phyloP scores from a whole-genome alignment of 2,329 filamentous ascomycete species.

The Colletotrichum eleusines region DNA sequence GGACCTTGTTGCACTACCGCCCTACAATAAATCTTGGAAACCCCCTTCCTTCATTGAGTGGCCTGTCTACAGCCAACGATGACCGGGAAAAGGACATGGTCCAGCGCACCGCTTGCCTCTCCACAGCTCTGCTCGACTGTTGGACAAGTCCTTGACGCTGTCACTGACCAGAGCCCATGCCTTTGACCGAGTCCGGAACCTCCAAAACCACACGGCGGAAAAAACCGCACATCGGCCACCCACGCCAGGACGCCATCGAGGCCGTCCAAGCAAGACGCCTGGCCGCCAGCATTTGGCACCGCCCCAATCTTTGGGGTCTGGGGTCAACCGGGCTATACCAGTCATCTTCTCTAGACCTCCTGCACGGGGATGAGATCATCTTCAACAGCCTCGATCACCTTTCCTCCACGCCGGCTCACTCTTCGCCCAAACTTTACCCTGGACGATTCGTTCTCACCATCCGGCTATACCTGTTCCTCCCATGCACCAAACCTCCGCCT shows the following conservation, averaged over 20 bases:
- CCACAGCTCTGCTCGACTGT: conserved; percentile 20
- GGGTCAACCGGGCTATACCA: too few relatives aligned
- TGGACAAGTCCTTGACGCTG: not conserved
- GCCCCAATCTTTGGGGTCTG: too few relatives aligned
- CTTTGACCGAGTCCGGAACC: conserved; percentile 2
- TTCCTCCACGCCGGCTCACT: too few relatives aligned
- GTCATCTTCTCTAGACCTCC: too few relatives aligned
- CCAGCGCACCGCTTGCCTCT: conserved; percentile 32
- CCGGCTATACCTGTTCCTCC: too few relatives aligned
- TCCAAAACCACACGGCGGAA: conserved; percentile 45
- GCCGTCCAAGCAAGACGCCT: too few relatives aligned
- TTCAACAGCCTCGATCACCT: too few relatives aligned
- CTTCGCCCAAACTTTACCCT: too few relatives aligned
- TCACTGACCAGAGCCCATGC: conserved; percentile 6
- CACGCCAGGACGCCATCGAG: conserved; percentile 20
- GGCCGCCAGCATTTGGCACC: too few relatives aligned
- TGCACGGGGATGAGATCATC: too few relatives aligned
- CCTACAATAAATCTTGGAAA: conserved; percentile 35
- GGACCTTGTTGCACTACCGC: not conserved
- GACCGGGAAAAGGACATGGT: conserved; percentile 33
- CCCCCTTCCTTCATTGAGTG: conserved; percentile 15
- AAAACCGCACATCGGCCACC: conserved; percentile 41
- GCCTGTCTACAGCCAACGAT: conserved; percentile 30
- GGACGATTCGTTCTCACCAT: too few relatives aligned
- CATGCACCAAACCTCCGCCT: not conserved